Conservation (phyloP, 2,329 filamentous ascomycete genomes). For the Scopulariopsis brevicaulis region DNA sequence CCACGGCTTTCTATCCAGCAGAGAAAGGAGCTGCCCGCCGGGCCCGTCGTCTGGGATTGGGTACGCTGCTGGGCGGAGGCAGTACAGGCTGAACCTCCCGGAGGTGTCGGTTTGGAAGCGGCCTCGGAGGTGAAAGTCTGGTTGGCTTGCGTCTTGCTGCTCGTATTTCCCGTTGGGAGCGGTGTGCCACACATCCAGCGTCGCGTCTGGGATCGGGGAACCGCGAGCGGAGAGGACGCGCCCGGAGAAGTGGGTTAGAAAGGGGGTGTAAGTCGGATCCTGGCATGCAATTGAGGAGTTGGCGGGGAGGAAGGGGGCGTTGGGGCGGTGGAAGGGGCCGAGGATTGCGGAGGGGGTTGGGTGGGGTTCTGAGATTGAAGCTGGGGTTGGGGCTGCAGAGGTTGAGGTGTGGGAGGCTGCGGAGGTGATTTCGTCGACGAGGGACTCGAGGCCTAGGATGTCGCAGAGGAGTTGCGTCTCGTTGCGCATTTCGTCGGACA, state of each 20-base stretch:
- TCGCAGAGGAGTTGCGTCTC: constrained; percentile 65
- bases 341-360: constrained; percentile 70
- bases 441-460: constrained; percentile 62
- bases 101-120: constrained; percentile 56
- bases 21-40: constrained; percentile 34
- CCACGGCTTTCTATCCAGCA: constrained; percentile 44
- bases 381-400: constrained; percentile 60
- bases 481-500: constrained; percentile 57
- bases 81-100: constrained; percentile 53
- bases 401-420: constrained; percentile 44
- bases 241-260: constrained; percentile 56
- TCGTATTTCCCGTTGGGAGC: constrained; percentile 62
- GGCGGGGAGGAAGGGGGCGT: constrained; percentile 59
- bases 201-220: constrained; percentile 47
- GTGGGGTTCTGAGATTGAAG: constrained; percentile 18
- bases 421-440: constrained; percentile 75
- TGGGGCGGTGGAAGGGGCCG: constrained; percentile 71
- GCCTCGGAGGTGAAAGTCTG: constrained; percentile 64
- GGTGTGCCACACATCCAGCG: constrained; percentile 71
- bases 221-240: constrained; percentile 33
- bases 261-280: constrained; percentile 24
- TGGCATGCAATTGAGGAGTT: constrained; percentile 52
- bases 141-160: constrained; percentile 61
- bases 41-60: constrained; percentile 39
- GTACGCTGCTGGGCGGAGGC: constrained; percentile 47